Conservation (phyloP, 768 basidiomycete genomes). For the Naganishia vaughanmartiniae region DNA sequence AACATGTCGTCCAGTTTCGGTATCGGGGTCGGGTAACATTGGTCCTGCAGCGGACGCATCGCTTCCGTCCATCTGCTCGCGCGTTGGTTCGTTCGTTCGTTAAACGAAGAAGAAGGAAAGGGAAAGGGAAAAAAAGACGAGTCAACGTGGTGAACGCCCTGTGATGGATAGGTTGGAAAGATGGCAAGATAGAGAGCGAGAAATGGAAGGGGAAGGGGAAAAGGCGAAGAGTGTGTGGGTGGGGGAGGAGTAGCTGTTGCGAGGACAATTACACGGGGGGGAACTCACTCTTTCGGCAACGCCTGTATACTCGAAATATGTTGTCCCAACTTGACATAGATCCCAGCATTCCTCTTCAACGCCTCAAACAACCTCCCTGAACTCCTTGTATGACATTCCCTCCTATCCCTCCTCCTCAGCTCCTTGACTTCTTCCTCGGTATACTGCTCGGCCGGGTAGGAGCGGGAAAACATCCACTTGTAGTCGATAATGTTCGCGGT, state of each 20-base stretch:
- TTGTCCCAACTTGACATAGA: slow-evolving; percentile 69
- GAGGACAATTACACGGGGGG: background rate
- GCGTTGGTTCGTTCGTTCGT: background rate
- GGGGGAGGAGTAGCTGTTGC: background rate
- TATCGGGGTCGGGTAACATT: slow-evolving; percentile 83
- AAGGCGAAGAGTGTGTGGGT: background rate
- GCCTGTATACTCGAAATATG: slow-evolving; percentile 68
- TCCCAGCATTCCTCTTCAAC: slow-evolving; percentile 71
- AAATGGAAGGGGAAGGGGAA: background rate
- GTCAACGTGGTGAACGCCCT: too few relatives aligned
- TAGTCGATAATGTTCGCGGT: slow-evolving; percentile 44
- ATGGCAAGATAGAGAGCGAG: background rate
- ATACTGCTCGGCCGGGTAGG: slow-evolving; percentile 44
- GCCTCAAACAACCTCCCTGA: slow-evolving; percentile 74
- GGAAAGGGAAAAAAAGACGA: background rate
- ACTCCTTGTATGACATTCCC: slow-evolving; percentile 76
- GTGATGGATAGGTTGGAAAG: too few relatives aligned
- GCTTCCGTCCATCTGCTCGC: slow-evolving; percentile 57
- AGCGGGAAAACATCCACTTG: slow-evolving; percentile 47
- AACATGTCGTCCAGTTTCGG: slow-evolving; percentile 74
- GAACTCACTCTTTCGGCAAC: slow-evolving; percentile 58
- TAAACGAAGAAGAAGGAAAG: background rate
- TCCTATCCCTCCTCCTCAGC: slow-evolving; percentile 70
- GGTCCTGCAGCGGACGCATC: slow-evolving; percentile 67
- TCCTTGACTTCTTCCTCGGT: slow-evolving; percentile 59